Conservation (phyloP, 345 rosid species). For the Euphorbia lathyris region DNA sequence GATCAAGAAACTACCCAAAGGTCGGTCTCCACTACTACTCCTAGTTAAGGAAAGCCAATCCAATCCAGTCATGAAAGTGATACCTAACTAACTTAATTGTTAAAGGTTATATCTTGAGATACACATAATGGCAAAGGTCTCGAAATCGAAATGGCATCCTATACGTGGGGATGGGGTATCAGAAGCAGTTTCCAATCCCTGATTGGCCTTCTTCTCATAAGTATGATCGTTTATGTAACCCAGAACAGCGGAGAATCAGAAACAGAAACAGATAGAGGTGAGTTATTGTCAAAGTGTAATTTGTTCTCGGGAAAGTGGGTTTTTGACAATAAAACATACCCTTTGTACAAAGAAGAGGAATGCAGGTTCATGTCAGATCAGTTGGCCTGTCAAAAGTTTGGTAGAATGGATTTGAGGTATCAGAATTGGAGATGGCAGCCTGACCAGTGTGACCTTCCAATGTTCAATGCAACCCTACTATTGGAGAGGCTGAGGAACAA, state of each 20-base stretch:
- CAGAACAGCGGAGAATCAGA: conserved; percentile 26
- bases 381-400: conserved; percentile 33
- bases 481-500: conserved; percentile 31
- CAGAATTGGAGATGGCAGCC: conserved; percentile 38
- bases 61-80: conserved; percentile 6
- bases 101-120: neutral
- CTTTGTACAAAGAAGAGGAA: conserved; percentile 24
- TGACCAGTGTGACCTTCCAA: conserved; percentile 30
- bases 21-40: conserved; percentile 5
- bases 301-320: conserved; percentile 33
- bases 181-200: conserved; percentile 61
- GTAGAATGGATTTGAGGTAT: conserved; percentile 25
- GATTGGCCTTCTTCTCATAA: conserved; percentile 49
- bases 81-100: conserved; percentile 21
- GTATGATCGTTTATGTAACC: conserved; percentile 46
- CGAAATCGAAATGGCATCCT: too few relatives aligned
- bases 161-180: conserved; percentile 45
- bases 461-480: conserved; percentile 29
- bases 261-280: conserved; percentile 10
- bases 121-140: conserved; percentile 40
- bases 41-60: conserved; percentile 11
- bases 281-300: conserved; percentile 18
- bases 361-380: conserved; percentile 33
- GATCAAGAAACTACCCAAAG: conserved; percentile 31
- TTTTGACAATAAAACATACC: conserved; percentile 25